A percentile compares a stretch with the other conserved stretches of the same genome.
phyloP scores from a whole-genome alignment of 108 stramenopile genomes.

The Cyclotella distinguenda region DNA sequence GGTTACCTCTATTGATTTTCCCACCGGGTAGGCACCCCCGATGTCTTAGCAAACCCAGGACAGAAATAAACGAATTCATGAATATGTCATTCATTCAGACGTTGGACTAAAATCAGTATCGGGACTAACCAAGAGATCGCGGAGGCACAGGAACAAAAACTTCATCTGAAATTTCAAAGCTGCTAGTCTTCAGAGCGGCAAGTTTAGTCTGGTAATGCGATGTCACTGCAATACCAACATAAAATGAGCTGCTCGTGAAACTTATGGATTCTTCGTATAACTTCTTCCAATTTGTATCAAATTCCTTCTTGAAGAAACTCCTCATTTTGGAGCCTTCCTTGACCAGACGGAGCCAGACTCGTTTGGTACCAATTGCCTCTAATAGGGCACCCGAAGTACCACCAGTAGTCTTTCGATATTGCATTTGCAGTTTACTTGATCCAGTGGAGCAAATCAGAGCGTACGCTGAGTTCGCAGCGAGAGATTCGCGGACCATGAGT shows the following conservation, averaged over 20 bases:
- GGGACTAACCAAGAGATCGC: background rate
- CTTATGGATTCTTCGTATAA: background rate
- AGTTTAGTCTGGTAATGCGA: slow-evolving; percentile 1
- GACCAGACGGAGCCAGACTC: slow-evolving; percentile 26
- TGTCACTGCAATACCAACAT: slow-evolving; percentile 22
- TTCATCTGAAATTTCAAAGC: slow-evolving; percentile 16
- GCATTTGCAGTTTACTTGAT: background rate
- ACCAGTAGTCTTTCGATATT: background rate
- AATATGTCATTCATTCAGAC: background rate
- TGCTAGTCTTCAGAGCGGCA: slow-evolving; percentile 4
- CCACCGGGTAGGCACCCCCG: background rate
- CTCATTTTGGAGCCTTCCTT: slow-evolving; percentile 21
- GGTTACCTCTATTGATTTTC: background rate
- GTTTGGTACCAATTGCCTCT: background rate
- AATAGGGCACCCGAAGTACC: background rate
- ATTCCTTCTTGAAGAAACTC: slow-evolving; percentile 8
- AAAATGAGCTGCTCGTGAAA: slow-evolving; percentile 1
- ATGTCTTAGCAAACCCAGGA: background rate
- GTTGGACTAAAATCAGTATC: background rate
- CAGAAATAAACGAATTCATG: background rate
- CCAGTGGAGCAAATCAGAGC: background rate
- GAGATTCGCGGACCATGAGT: background rate
- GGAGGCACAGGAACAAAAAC: background rate
- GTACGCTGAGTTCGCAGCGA: background rate
- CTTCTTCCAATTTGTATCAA: slow-evolving; percentile 2